Conservation (phyloP, 805 yeast species). For the Lachancea lanzarotensis region DNA sequence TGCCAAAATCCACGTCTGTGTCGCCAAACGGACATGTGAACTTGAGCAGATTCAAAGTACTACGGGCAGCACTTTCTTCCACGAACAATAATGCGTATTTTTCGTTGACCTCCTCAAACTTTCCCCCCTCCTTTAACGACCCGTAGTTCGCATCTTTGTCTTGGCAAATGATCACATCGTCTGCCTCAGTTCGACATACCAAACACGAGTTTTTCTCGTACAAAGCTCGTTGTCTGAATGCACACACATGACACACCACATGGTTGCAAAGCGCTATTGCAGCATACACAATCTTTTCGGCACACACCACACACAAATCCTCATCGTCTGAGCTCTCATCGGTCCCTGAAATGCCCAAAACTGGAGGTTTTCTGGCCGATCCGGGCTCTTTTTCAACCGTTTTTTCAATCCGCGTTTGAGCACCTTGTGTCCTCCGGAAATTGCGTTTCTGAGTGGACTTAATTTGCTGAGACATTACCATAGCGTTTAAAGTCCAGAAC, state of each 20-base stretch:
- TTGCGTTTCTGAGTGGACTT: constrained; percentile 3
- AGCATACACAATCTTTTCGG: constrained; percentile 55
- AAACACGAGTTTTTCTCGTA: constrained; percentile 70
- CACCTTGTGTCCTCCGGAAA: constrained; percentile 8
- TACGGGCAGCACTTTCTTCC: constrained; percentile 39
- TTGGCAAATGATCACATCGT: constrained; percentile 52
- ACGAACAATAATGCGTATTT: constrained; percentile 57
- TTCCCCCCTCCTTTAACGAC: constrained; percentile 31
- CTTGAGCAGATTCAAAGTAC: constrained; percentile 46
- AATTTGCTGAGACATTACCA: neutral
- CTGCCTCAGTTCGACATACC: constrained; percentile 73
- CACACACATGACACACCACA: constrained; percentile 73
- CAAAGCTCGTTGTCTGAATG: constrained; percentile 74
- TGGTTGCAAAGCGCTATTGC: constrained; percentile 83
- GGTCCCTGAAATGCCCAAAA: neutral
- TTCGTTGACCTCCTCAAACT: constrained; percentile 35
- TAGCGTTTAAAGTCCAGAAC: neutral
- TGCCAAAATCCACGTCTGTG: constrained; percentile 33
- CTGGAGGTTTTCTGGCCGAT: neutral
- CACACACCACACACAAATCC: constrained; percentile 76
- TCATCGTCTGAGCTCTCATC: constrained; percentile 28
- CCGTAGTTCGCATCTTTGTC: constrained; percentile 33
- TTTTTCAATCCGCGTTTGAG: constrained; percentile 1
- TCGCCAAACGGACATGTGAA: constrained; percentile 51
- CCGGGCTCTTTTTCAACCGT: neutral